Conservation (phyloP, 306 rosid genomes). For the Citrullus colocynthis region DNA sequence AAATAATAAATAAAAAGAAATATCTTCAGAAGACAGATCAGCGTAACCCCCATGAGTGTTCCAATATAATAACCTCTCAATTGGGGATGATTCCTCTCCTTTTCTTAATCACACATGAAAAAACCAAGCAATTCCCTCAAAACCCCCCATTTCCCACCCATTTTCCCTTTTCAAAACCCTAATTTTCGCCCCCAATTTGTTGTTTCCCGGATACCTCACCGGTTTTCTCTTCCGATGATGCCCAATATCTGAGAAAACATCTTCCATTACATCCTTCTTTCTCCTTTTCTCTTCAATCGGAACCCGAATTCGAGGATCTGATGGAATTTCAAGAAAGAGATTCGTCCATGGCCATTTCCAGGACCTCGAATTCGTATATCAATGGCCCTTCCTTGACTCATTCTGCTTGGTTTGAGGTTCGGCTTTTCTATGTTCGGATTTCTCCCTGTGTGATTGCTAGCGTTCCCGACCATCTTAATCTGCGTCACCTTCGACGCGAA, state of each 20-base stretch:
- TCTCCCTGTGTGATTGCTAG: conserved; percentile 42
- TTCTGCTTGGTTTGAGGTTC: conserved; percentile 43
- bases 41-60: neutral
- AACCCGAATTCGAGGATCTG: neutral
- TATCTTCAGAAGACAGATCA: neutral
- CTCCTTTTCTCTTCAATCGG: neutral
- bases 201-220: neutral
- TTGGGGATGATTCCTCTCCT: neutral
- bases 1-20: neutral
- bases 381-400: conserved; percentile 31
- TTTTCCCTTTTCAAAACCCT: conserved; percentile 11
- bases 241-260: neutral
- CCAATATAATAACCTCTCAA: neutral
- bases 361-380: conserved; percentile 25
- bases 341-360: conserved; percentile 23
- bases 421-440: conserved; percentile 62
- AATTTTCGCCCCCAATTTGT: neutral
- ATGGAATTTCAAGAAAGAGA: conserved; percentile 42
- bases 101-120: conserved; percentile 5
- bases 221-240: conserved; percentile 1
- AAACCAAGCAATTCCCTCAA: neutral
- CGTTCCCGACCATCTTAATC: conserved; percentile 49
- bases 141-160: neutral
- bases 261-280: neutral
- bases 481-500: conserved; percentile 45